phyloP scores from a whole-genome alignment of 2,329 filamentous ascomycete species.

The Amylocarpus encephaloides region DNA sequence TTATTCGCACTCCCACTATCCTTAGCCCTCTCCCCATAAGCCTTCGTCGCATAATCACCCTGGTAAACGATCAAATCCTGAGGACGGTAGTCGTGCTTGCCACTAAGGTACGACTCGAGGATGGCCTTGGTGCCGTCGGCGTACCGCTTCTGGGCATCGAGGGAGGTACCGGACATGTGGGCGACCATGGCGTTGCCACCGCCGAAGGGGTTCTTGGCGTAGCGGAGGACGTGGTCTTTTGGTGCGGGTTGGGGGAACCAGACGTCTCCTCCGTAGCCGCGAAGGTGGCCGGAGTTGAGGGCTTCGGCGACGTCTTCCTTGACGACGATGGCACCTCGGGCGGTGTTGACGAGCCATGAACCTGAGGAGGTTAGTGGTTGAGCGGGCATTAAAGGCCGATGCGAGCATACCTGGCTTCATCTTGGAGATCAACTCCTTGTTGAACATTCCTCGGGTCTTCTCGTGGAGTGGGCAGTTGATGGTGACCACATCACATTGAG shows the following conservation, averaged over 20 bases:
- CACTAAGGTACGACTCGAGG: conserved; percentile 82
- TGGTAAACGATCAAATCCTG: conserved; percentile 86
- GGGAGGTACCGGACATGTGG: conserved; percentile 98
- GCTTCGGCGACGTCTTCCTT: conserved; percentile 98
- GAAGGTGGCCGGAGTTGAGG: conserved; percentile 83
- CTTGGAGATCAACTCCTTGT: conserved; percentile 97
- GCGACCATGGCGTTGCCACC: conserved; percentile 98
- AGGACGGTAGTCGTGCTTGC: conserved; percentile 78
- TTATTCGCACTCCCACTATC: conserved; percentile 13
- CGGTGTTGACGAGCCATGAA: conserved; percentile 97
- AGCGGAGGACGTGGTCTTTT: conserved; percentile 85
- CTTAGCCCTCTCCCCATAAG: conserved; percentile 29
- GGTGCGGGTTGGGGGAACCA: conserved; percentile 95
- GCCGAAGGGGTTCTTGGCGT: conserved; percentile 88
- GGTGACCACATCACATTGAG: conserved; percentile 93
- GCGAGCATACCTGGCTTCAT: conserved; percentile 93
- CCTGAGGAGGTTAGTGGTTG: conserved; percentile 44
- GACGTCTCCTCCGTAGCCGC: conserved; percentile 81
- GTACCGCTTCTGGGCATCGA: conserved; percentile 93
- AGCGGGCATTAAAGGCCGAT: conserved; percentile 54
- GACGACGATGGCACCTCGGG: conserved; percentile 96
- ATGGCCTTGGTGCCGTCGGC: conserved; percentile 84
- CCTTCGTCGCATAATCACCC: conserved; percentile 92
- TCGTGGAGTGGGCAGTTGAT: conserved; percentile 99
- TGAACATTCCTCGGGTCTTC: conserved; percentile 93